Percentiles rank a stretch among this genome's conserved stretches.
Conservation (phyloP, 805 yeast genomes). For the Ogataea zsoltii region DNA sequence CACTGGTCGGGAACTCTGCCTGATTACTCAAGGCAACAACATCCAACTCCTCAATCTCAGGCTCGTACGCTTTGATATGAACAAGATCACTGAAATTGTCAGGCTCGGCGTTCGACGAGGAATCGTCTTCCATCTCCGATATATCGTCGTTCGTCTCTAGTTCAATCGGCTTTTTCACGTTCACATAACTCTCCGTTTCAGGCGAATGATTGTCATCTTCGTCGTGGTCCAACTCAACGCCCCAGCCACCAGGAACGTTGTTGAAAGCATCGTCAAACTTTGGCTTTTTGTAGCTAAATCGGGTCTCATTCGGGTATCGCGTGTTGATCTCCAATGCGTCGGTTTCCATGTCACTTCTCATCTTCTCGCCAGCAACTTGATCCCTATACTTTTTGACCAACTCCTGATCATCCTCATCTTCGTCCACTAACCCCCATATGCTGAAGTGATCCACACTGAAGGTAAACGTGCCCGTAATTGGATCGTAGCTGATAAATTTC, state of each 20-base stretch:
- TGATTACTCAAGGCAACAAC: constrained; percentile 41
- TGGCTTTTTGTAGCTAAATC: constrained; percentile 21
- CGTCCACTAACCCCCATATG: constrained; percentile 86
- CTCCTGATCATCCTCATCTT: constrained; percentile 56
- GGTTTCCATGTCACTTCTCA: constrained; percentile 18
- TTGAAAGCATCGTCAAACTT: constrained; percentile 26
- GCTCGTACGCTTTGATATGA: constrained; percentile 70
- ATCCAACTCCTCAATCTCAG: constrained; percentile 51
- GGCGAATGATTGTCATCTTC: background rate
- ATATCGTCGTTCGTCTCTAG: constrained; percentile 7
- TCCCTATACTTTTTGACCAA: constrained; percentile 33
- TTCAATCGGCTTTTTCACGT: constrained; percentile 6
- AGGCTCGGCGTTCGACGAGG: constrained; percentile 8
- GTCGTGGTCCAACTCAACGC: background rate
- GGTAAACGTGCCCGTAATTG: constrained; percentile 71
- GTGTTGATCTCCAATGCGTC: constrained; percentile 26
- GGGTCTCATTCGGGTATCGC: constrained; percentile 15
- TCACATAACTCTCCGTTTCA: constrained; percentile 8
- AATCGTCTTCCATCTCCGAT: constrained; percentile 6
- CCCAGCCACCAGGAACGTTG: constrained; percentile 37
- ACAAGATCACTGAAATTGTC: constrained; percentile 40
- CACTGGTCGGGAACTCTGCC: constrained; percentile 50
- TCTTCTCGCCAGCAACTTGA: constrained; percentile 29
- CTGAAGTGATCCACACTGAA: constrained; percentile 90
- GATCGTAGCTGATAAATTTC: constrained; percentile 79